These are phyloP conservation scores for Umbilicus rupestris DNA, from an alignment of 164 flowering plant species.

Conservation along the genomic window DNA sequence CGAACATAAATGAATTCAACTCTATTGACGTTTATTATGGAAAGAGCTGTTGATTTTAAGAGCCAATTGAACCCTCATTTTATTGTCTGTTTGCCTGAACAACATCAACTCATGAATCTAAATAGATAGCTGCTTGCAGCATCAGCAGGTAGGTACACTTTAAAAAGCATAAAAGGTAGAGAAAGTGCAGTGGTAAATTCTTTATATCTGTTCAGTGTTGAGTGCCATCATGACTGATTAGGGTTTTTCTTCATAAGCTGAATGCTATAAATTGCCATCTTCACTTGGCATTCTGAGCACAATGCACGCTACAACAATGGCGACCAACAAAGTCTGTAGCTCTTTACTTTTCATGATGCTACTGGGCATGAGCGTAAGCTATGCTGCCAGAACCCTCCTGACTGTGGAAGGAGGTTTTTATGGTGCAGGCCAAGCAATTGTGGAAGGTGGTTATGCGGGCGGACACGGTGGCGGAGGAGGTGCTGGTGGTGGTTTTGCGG, in stretches of 20 bases:
- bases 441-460: not conserved
- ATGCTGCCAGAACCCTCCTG: constrained; percentile 6
- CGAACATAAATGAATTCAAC: no score
- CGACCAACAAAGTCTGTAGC: constrained; percentile 14
- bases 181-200: not conserved
- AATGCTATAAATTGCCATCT: not conserved
- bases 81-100: not conserved
- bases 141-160: not conserved
- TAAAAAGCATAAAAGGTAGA: not conserved
- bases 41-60: no score
- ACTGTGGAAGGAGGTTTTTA: constrained; percentile 6
- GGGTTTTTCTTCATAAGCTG: not conserved
- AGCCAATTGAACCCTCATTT: no score
- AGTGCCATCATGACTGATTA: not conserved
- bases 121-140: not conserved
- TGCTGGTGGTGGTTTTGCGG: constrained; percentile 9
- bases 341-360: constrained; percentile 1
- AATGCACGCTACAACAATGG: constrained; percentile 17
- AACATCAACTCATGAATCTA: not conserved
- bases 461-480: constrained; percentile 16
- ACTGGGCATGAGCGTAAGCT: not conserved
- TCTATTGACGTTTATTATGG: no score
- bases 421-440: not conserved
- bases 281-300: constrained; percentile 1
- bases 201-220: not conserved